Percentiles rank a stretch among this genome's conserved stretches.
phyloP scores from a whole-genome alignment of 345 rosid genomes.

The Anastatica hierochuntica region DNA sequence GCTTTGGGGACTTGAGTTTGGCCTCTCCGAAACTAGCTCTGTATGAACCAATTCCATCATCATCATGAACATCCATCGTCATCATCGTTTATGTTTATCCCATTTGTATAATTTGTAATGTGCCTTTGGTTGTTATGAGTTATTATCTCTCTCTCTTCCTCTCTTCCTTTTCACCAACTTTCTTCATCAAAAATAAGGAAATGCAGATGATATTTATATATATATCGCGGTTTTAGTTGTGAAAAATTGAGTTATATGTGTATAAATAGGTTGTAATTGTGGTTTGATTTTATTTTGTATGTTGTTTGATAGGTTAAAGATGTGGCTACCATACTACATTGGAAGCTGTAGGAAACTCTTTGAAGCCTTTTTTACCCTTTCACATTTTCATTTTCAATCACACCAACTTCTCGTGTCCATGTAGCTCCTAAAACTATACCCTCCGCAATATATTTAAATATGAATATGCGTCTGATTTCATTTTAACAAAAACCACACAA shows the following conservation, averaged over 20 bases:
- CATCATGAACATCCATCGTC: constrained; percentile 19
- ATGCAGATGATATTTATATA: not conserved
- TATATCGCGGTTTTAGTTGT: not conserved
- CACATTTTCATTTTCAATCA: constrained; percentile 4
- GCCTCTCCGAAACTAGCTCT: constrained; percentile 59
- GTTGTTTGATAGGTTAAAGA: constrained; percentile 79
- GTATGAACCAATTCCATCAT: constrained; percentile 54
- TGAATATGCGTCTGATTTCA: too few species aligned
- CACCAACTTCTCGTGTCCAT: too few species aligned
- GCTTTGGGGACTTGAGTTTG: constrained; percentile 84
- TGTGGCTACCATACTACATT: constrained; percentile 98
- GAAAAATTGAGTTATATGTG: too few species aligned
- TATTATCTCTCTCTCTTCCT: too few species aligned
- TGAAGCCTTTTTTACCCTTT: constrained; percentile 22
- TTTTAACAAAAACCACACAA: too few species aligned
- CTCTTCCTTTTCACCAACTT: too few species aligned
- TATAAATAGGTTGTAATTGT: constrained; percentile 14
- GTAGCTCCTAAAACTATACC: too few species aligned
- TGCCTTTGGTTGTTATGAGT: too few species aligned
- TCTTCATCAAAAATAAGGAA: too few species aligned
- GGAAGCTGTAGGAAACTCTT: constrained; percentile 71
- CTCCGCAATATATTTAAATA: too few species aligned
- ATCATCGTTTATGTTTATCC: constrained; percentile 1
- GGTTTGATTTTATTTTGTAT: constrained; percentile 32
- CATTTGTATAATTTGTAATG: too few species aligned